Conservation (phyloP, 345 rosid species). For the rapeseed (Brassica napus) region DNA sequence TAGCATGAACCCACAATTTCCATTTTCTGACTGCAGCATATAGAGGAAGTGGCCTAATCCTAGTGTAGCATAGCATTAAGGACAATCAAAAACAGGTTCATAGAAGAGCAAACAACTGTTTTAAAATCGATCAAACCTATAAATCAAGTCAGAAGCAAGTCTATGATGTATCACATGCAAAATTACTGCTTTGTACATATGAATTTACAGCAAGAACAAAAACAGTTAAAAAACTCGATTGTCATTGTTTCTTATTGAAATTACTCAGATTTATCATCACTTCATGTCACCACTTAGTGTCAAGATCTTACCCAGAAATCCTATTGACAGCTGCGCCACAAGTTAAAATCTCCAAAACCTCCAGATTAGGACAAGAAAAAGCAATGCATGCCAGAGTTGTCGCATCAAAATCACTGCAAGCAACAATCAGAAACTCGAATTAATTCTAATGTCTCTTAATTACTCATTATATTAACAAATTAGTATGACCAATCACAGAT, state of each 20-base stretch:
- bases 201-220: not conserved
- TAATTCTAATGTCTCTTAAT: not conserved
- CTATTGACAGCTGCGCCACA: conserved; percentile 66
- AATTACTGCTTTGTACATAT: not conserved
- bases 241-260: not conserved
- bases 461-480: not conserved
- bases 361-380: conserved; percentile 88
- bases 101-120: conserved; percentile 4
- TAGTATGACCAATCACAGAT: conserved; percentile 33
- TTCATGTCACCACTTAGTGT: not conserved
- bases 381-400: conserved; percentile 94
- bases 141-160: not conserved
- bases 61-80: not conserved
- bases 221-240: not conserved
- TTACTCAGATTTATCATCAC: not conserved
- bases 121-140: not conserved
- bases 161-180: not conserved
- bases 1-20: not conserved
- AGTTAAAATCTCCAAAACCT: conserved; percentile 71
- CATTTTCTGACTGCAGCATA: not conserved
- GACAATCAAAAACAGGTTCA: not conserved
- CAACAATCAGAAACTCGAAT: not conserved
- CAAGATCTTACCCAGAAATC: conserved; percentile 70
- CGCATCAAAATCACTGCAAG: conserved; percentile 83
- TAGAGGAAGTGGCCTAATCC: not conserved